Evolutionary conservation across 2,329 filamentous ascomycete species (phyloP).

Genomic region (Aspergillus brasiliensis): DNA sequence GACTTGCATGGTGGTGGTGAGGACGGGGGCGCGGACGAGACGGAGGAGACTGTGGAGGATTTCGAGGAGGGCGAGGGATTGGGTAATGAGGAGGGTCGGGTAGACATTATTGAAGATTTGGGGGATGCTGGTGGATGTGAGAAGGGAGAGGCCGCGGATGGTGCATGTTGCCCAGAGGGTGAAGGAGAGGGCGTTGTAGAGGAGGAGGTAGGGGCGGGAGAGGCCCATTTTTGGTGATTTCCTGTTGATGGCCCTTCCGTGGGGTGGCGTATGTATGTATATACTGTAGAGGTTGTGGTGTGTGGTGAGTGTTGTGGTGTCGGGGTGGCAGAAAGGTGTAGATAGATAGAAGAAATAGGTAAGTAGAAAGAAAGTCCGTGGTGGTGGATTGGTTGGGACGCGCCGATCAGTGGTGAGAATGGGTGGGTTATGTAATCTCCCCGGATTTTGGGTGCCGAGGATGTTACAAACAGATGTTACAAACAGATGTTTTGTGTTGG

Average conservation of each 20-base stretch:
- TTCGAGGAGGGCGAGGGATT: constrained; percentile 82
- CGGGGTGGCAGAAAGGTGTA: neutral
- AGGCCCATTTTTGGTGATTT: constrained; percentile 38
- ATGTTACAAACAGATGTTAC: no score
- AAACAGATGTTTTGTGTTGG: neutral
- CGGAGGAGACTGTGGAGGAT: constrained; percentile 78
- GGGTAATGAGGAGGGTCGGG: constrained; percentile 61
- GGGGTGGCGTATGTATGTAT: neutral
- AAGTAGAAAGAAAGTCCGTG: neutral
- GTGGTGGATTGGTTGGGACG: neutral
- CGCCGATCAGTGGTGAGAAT: neutral
- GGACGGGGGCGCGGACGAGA: constrained; percentile 79
- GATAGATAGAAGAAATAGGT: neutral
- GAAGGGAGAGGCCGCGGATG: constrained; percentile 64
- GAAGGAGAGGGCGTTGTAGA: constrained; percentile 81
- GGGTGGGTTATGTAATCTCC: constrained; percentile 1
- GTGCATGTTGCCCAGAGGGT: constrained; percentile 78
- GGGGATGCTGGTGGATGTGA: constrained; percentile 46
- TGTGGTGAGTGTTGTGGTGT: neutral
- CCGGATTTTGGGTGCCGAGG: neutral
- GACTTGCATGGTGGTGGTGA: constrained; percentile 90
- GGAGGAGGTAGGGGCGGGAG: constrained; percentile 71
- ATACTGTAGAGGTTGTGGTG: neutral
- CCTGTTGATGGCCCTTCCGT: neutral
- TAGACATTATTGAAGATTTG: constrained; percentile 51